Percentiles rank a stretch among this genome's conserved stretches.
Evolutionary conservation across 352 stramenopile species (phyloP).

Genomic region (Elongisporangium prolatum): DNA sequence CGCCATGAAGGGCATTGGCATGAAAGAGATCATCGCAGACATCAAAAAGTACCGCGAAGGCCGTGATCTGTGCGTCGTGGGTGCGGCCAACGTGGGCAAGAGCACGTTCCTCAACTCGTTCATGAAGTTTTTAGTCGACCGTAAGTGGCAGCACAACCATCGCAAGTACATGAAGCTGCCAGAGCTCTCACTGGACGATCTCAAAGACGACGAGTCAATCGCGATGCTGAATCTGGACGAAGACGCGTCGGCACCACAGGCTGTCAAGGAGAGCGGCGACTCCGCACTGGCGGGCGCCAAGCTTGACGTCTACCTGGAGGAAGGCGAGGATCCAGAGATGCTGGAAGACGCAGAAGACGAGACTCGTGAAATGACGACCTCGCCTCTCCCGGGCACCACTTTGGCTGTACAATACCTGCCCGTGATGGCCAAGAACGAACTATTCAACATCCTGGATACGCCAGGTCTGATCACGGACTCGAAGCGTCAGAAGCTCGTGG

Average conservation of each 20-base stretch:
- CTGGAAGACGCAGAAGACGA: constrained; percentile 62
- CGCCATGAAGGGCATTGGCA: constrained; percentile 81
- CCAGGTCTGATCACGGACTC: constrained; percentile 73
- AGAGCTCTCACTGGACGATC: constrained; percentile 47
- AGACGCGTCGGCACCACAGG: constrained; percentile 8
- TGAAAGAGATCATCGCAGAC: constrained; percentile 84
- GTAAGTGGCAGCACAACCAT: constrained; percentile 85
- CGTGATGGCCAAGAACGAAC: constrained; percentile 72
- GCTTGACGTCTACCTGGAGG: constrained; percentile 37
- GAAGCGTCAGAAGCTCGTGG: constrained; percentile 74
- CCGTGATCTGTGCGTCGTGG: constrained; percentile 88
- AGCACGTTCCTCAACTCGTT: constrained; percentile 91
- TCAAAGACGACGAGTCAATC: constrained; percentile 35
- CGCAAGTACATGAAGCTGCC: constrained; percentile 82
- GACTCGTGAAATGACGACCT: constrained; percentile 81
- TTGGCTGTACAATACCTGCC: constrained; percentile 79
- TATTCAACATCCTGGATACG: constrained; percentile 81
- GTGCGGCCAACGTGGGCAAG: constrained; percentile 91
- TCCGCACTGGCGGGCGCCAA: neutral
- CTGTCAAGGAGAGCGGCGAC: neutral
- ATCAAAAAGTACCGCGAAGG: constrained; percentile 71
- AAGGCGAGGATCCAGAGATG: constrained; percentile 62
- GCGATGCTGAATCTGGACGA: constrained; percentile 61
- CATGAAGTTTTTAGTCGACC: constrained; percentile 72
- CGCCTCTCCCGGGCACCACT: constrained; percentile 88